A percentile compares a stretch with the other conserved stretches of the same genome.
phyloP scores from a whole-genome alignment of 2,329 filamentous ascomycete species.

The Trichoderma sp. region DNA sequence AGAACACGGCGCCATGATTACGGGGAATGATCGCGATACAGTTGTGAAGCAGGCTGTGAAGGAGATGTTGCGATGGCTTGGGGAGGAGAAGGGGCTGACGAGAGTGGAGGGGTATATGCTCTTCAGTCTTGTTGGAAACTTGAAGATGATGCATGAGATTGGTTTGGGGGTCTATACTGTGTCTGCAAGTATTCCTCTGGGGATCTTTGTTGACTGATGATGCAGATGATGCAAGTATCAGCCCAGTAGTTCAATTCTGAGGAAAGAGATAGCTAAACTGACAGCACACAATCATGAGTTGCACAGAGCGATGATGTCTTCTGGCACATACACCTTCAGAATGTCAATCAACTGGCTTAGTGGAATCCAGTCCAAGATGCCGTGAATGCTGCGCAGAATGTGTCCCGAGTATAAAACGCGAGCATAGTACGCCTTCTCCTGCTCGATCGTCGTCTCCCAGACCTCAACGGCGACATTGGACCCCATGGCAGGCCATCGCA shows the following conservation, averaged over 20 bases:
- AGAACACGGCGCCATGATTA: constrained; percentile 49
- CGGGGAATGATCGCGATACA: constrained; percentile 51
- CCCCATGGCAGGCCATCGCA: constrained; percentile 22
- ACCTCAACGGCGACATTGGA: constrained; percentile 21
- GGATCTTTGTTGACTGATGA: not conserved
- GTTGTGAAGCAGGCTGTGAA: constrained; percentile 53
- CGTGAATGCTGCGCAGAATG: constrained; percentile 19
- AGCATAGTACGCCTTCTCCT: constrained; percentile 7
- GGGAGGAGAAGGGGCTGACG: constrained; percentile 48
- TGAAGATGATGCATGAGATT: constrained; percentile 47
- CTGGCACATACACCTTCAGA: constrained; percentile 14
- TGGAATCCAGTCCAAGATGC: constrained; percentile 14
- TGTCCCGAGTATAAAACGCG: constrained; percentile 23
- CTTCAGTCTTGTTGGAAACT: constrained; percentile 51
- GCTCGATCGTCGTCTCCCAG: constrained; percentile 11
- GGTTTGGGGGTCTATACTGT: constrained; percentile 5
- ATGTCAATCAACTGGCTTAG: constrained; percentile 15
- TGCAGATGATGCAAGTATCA: not conserved
- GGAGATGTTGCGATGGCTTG: constrained; percentile 53
- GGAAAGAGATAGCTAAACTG: not conserved
- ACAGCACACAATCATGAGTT: not conserved
- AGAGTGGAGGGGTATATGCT: constrained; percentile 56
- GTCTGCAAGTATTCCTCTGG: constrained; percentile 17
- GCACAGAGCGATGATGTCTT: constrained; percentile 21
- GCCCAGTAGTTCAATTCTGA: not conserved